Percentiles rank a stretch among this genome's conserved stretches.
These are phyloP conservation scores for Coniferiporia weirii DNA, from an alignment of 1,284 basidiomycete genomes.

Conservation along the genomic window DNA sequence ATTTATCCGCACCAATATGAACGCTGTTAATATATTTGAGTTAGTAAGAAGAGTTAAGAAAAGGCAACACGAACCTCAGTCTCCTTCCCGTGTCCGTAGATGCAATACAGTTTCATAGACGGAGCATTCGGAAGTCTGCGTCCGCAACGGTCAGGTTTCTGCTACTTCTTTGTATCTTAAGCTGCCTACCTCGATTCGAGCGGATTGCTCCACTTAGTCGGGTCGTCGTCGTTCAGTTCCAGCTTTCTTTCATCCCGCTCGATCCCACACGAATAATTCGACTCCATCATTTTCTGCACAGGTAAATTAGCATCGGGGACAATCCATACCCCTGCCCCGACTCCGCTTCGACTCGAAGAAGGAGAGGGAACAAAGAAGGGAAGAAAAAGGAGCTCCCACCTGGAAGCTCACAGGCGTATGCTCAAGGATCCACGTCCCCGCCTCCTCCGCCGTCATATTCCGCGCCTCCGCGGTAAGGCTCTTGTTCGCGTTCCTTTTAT, in stretches of 20 bases:
- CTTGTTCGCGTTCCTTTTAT: constrained; percentile 29
- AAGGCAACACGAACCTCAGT: constrained; percentile 67
- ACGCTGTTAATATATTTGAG: constrained; percentile 36
- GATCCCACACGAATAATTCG: constrained; percentile 92
- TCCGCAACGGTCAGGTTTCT: not conserved
- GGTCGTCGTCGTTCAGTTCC: constrained; percentile 64
- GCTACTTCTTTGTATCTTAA: not conserved
- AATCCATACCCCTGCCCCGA: not conserved
- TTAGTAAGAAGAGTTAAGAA: not conserved
- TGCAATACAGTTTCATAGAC: constrained; percentile 89
- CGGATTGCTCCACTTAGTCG: constrained; percentile 92
- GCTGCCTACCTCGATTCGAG: constrained; percentile 70
- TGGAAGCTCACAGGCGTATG: constrained; percentile 84
- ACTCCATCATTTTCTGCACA: constrained; percentile 76
- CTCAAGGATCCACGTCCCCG: constrained; percentile 76
- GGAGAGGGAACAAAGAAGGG: no score
- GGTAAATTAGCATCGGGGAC: not conserved
- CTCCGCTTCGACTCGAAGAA: not conserved
- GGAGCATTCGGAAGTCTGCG: constrained; percentile 88
- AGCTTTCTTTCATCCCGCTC: constrained; percentile 71
- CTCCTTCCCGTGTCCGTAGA: constrained; percentile 95
- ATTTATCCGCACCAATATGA: constrained; percentile 62
- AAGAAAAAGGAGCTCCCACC: constrained; percentile 34
- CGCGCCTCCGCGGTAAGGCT: constrained; percentile 28
- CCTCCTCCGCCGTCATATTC: constrained; percentile 81